Base-by-base conservation (phyloP, 2,329 filamentous ascomycete genomes). In the Penicillium thymicola region DNA sequence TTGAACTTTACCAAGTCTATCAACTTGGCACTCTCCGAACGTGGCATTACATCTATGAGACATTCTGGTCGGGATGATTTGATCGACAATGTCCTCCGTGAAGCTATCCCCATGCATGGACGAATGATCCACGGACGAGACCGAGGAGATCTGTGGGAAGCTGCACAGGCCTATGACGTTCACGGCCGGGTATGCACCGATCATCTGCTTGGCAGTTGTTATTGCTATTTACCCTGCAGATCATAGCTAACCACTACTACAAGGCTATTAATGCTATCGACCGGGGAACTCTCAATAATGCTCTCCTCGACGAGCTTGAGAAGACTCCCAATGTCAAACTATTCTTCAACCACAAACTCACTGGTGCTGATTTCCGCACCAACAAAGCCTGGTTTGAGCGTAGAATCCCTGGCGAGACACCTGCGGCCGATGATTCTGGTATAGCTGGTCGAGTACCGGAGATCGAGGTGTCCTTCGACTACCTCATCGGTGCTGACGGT, bases 1-100 rank as follows among this genome's bases (percentile, higher is more conserved):
- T 81, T 97, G 59, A 97, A 97, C 75, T 97, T 97, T 71, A 96
- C 92, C 59, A 96, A 92, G 73, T 97, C 94, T n/a, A 99, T 99
- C 79, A 99, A 99, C 70, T 78, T 99, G 54, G 93, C 94, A 23
- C 81, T 99, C 0, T 97, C 94, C 0, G 92, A 97, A 72, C 86
- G 94, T 57, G 94, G 94, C 32, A 92, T 97, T 72, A 89, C 94
- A 72, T 90, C 93, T 23, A 87, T 99, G 76, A 83, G 84, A 51
- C 80, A 89, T 65, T 85, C 89, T 1, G 84, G 85, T 27, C 82
- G 86, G 32, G 76, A 84, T 3, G 82, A 80, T 3, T 82, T 97
- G 36, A 78, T 96, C 32, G 82, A 92, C 13, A 81, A 86, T 65
- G 85, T 97, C 32, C 81, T 96, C 67, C 79, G 78, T 1, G 85